Percentiles rank a stretch among this genome's conserved stretches.
Evolutionary conservation across 192 early-diverging fungal species (phyloP).

Genomic region (Phlyctochytrium arcticum): DNA sequence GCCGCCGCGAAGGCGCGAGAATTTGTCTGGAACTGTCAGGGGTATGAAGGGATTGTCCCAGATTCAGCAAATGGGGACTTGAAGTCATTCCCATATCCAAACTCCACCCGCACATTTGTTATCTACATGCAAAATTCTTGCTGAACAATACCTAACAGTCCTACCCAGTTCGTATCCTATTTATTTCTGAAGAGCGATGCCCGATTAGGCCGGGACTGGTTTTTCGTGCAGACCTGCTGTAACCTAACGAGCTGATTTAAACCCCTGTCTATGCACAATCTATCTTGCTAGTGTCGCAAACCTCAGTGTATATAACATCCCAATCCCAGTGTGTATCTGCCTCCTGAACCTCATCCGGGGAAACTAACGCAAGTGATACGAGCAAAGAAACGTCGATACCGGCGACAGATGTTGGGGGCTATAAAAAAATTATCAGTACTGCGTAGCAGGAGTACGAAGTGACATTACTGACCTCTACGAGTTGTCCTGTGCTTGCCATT

Average conservation of each 20-base stretch:
- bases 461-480: conserved; percentile 26
- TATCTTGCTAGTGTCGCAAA: too few species aligned
- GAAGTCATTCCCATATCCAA: background rate
- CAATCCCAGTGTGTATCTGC: conserved; percentile 46
- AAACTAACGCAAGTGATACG: conserved; percentile 30
- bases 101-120: too few species aligned
- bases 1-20: background rate
- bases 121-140: too few species aligned
- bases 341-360: conserved; percentile 37
- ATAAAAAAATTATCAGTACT: background rate
- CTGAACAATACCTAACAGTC: too few species aligned
- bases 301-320: conserved; percentile 44
- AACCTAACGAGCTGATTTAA: too few species aligned
- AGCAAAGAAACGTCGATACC: conserved; percentile 43
- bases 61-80: too few species aligned
- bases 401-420: conserved; percentile 24
- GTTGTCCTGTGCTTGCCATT: conserved; percentile 23
- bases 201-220: too few species aligned
- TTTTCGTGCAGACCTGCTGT: too few species aligned
- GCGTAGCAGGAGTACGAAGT: background rate
- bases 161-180: too few species aligned
- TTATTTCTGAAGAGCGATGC: too few species aligned
- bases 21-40: background rate
- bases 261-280: too few species aligned
- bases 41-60: conserved; percentile 20